Percentiles rank a stretch among this genome's conserved stretches.
Conservation (phyloP, 2,329 filamentous ascomycete genomes). For the Fusarium brachygibbosum region DNA sequence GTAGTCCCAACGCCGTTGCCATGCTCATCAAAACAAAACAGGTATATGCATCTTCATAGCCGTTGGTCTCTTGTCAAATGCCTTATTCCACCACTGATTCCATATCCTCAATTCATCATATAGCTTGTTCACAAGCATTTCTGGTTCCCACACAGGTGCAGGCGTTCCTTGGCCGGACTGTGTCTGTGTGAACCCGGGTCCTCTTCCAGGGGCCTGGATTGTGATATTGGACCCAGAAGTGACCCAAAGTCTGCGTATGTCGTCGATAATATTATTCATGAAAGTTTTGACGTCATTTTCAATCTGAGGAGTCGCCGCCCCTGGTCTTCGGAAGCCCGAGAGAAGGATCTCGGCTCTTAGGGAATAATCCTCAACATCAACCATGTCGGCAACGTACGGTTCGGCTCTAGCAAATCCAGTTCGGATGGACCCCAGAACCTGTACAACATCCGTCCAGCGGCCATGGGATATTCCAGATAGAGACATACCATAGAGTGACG, state of each 20-base stretch:
- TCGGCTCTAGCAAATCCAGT: slow-evolving; percentile 38
- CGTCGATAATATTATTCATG: slow-evolving; percentile 58
- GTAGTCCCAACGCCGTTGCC: slow-evolving; percentile 39
- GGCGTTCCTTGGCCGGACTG: slow-evolving; percentile 55
- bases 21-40: slow-evolving; percentile 50
- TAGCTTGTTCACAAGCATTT: slow-evolving; percentile 52
- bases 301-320: slow-evolving; percentile 1
- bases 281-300: slow-evolving; percentile 57
- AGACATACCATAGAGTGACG: slow-evolving; percentile 45
- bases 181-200: slow-evolving; percentile 49
- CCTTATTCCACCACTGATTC: slow-evolving; percentile 52
- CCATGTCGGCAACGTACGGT: slow-evolving; percentile 35
- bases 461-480: slow-evolving; percentile 16
- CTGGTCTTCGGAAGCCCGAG: slow-evolving; percentile 30
- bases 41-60: slow-evolving; percentile 12
- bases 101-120: slow-evolving; percentile 52
- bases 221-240: slow-evolving; percentile 52
- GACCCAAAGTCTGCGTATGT: slow-evolving; percentile 62
- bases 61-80: slow-evolving; percentile 28
- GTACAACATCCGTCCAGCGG: slow-evolving; percentile 40
- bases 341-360: slow-evolving; percentile 44
- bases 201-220: slow-evolving; percentile 56
- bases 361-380: slow-evolving; percentile 32
- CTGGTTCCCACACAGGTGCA: slow-evolving; percentile 51
- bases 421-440: slow-evolving; percentile 34